These are phyloP conservation scores for Colletotrichum tofieldiae DNA, from an alignment of 2,329 filamentous ascomycete species.

Conservation along the genomic window DNA sequence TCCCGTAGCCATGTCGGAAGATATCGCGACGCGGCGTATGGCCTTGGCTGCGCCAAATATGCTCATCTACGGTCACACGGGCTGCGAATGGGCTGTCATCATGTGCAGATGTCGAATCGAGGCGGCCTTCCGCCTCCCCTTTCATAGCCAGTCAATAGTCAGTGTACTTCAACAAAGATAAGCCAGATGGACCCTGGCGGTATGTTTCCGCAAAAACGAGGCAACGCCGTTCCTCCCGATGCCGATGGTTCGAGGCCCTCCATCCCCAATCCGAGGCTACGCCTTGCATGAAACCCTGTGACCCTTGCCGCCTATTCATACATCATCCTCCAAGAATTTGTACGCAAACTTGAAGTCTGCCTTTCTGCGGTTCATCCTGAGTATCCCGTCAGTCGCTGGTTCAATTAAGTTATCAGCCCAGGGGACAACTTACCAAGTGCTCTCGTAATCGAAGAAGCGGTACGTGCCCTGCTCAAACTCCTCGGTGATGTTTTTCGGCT, in stretches of 20 bases:
- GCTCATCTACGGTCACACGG: slow-evolving; percentile 28
- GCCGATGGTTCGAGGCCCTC: slow-evolving; percentile 31
- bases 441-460: slow-evolving; percentile 99
- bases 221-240: slow-evolving; percentile 40
- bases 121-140: slow-evolving; percentile 22
- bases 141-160: slow-evolving; percentile 38
- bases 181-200: slow-evolving; percentile 34
- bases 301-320: slow-evolving; percentile 59
- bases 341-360: slow-evolving; percentile 99
- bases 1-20: background rate
- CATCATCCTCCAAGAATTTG: slow-evolving; percentile 96
- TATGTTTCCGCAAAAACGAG: slow-evolving; percentile 41
- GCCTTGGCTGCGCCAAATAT: slow-evolving; percentile 13
- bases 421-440: slow-evolving; percentile 85
- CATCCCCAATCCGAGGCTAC: slow-evolving; percentile 41
- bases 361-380: slow-evolving; percentile 98
- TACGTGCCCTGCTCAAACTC: slow-evolving; percentile 99
- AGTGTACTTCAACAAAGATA: slow-evolving; percentile 40
- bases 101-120: slow-evolving; percentile 28
- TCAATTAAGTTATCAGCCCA: background rate
- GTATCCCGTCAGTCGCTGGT: slow-evolving; percentile 40
- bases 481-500: slow-evolving; percentile 98
- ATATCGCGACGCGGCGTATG: slow-evolving; percentile 11
- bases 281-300: slow-evolving; percentile 39
- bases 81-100: slow-evolving; percentile 14